A percentile compares a stretch with the other conserved stretches of the same genome.
These are phyloP conservation scores for Penicilliopsis zonata DNA, from an alignment of 495 filamentous ascomycete species.

Conservation along the genomic window DNA sequence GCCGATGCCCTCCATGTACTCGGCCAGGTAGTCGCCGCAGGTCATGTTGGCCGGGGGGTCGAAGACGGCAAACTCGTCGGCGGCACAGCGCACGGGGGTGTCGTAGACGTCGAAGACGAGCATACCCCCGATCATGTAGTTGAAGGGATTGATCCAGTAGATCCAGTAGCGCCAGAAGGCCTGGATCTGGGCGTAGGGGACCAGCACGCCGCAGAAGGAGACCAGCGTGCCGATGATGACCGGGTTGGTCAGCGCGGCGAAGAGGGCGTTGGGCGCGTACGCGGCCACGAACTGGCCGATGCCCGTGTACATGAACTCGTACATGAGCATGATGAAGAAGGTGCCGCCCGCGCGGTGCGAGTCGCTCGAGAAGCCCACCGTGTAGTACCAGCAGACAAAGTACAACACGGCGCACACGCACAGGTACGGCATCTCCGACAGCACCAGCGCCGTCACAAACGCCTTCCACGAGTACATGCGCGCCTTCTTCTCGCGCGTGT, in stretches of 20 bases:
- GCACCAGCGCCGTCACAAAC: constrained; percentile 36
- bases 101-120: constrained; percentile 46
- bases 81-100: constrained; percentile 40
- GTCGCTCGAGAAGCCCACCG: constrained; percentile 20
- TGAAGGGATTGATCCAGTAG: constrained; percentile 60
- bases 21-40: constrained; percentile 45
- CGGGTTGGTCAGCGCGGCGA: constrained; percentile 41
- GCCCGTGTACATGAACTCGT: constrained; percentile 43
- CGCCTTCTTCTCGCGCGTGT: constrained; percentile 37
- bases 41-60: constrained; percentile 34
- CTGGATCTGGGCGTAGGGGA: constrained; percentile 34
- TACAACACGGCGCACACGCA: constrained; percentile 35
- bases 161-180: constrained; percentile 65
- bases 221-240: constrained; percentile 43
- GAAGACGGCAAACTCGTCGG: constrained; percentile 46
- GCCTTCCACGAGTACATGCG: constrained; percentile 46
- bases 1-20: constrained; percentile 34
- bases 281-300: constrained; percentile 52
- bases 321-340: constrained; percentile 43
- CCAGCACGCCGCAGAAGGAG: constrained; percentile 39
- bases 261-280: constrained; percentile 43
- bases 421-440: constrained; percentile 42
- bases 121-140: constrained; percentile 52
- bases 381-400: constrained; percentile 43
- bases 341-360: constrained; percentile 38